phyloP scores from a whole-genome alignment of 139 green algal genomes.

The Zygnema circumcarinatum region DNA sequence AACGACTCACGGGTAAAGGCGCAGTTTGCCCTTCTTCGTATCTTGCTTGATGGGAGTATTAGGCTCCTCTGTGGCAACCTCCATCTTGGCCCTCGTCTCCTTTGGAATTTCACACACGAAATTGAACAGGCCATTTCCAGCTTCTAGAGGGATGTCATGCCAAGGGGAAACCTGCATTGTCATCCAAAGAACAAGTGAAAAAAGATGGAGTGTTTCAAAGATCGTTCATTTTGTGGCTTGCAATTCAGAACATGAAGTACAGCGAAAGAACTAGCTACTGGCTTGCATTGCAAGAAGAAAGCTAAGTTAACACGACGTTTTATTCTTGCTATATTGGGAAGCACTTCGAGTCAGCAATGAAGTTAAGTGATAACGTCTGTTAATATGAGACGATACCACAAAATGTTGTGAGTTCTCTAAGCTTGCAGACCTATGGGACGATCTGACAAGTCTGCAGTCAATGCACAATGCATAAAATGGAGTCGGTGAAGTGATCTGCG shows the following conservation, averaged over 20 bases:
- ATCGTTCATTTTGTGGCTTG: no score
- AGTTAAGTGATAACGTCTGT: no score
- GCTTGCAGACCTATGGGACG: no score
- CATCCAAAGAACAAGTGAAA: background rate
- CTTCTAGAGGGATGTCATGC: constrained; percentile 96
- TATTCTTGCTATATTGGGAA: no score
- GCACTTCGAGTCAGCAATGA: no score
- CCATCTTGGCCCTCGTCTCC: constrained; percentile 98
- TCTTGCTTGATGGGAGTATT: constrained; percentile 99
- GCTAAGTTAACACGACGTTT: no score
- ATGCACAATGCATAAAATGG: no score
- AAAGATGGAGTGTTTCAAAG: no score
- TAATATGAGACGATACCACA: no score
- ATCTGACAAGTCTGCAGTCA: no score
- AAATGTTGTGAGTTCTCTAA: no score
- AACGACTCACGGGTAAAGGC: constrained; percentile 92
- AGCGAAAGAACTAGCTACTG: background rate
- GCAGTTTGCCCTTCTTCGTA: constrained; percentile 99
- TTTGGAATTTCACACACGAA: constrained; percentile 97
- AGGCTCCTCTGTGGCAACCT: constrained; percentile 94
- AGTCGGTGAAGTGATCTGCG: no score
- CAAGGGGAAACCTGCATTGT: constrained; percentile 80
- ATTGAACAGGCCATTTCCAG: constrained; percentile 86
- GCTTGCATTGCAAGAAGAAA: background rate
- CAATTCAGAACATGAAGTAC: background rate